Evolutionary conservation across 192 early-diverging fungal species (phyloP).

Genomic region (Jimgerdemannia lactiflua): DNA sequence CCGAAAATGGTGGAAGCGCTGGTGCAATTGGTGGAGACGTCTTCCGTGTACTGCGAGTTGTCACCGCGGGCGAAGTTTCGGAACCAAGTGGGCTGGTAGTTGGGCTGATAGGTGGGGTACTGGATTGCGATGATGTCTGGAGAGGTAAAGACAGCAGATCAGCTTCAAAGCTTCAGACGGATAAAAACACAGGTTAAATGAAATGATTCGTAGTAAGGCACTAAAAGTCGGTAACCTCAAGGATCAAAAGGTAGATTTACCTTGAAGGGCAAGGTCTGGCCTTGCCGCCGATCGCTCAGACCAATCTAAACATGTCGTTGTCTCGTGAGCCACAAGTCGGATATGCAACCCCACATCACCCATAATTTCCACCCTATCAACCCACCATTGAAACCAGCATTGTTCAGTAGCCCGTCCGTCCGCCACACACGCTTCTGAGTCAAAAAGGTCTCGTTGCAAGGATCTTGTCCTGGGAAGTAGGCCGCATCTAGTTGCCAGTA

Average conservation of each 20-base stretch:
- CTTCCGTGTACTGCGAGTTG: not conserved
- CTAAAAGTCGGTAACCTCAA: too few relatives aligned
- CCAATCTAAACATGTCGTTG: constrained; percentile 4
- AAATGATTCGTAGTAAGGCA: too few relatives aligned
- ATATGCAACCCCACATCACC: not conserved
- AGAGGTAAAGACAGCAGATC: too few relatives aligned
- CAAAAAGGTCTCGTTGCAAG: constrained; percentile 8
- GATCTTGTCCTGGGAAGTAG: not conserved
- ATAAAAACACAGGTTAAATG: too few relatives aligned
- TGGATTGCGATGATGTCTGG: constrained; percentile 19
- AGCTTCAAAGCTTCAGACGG: too few relatives aligned
- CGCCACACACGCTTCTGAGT: constrained; percentile 11
- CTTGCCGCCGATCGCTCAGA: constrained; percentile 10
- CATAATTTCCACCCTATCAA: not conserved
- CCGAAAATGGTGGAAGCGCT: not conserved
- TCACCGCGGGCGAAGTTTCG: constrained; percentile 8
- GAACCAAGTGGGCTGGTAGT: constrained; percentile 13
- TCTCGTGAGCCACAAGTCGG: not conserved
- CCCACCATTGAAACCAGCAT: constrained; percentile 6
- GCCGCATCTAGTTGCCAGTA: constrained; percentile 10
- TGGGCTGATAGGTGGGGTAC: constrained; percentile 17
- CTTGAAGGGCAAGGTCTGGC: constrained; percentile 21
- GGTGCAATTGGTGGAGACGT: not conserved
- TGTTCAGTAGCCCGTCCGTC: constrained; percentile 3
- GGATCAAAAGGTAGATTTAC: not conserved